Base-by-base conservation (phyloP, 805 yeast genomes). In the Candida anglica region DNA sequence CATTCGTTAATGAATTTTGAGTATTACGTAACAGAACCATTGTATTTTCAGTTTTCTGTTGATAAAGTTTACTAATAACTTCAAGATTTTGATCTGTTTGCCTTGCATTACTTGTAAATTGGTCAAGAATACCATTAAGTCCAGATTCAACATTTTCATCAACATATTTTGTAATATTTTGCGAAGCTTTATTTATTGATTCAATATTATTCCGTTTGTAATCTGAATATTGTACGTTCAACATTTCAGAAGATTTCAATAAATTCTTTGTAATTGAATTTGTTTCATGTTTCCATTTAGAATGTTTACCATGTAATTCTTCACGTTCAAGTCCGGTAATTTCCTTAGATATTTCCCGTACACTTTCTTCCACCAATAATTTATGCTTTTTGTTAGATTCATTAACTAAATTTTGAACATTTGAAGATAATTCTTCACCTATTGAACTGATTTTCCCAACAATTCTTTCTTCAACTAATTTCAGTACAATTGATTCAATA, bases 11-110 rank as follows among this genome's bases (percentile, higher is more conserved):
- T 13, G 14, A 21, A 15, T 32, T 32, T 9, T 32, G 28, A 5
- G 24, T 18, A 24, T 32, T 32, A 24, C 34, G 5, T 10, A 32
- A 25, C 11, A 15, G 19, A 4, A 32, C 29, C 8, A 13, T n/a
- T 6, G 9, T 14, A 6, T 24, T 13, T 18, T 32, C 34, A 24
- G 16, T 19, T 13, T 10, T 24, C 17, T n/a, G n/a, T n/a, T n/a
- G n/a, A n/a, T n/a, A n/a, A n/a, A n/a, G n/a, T n/a, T n/a, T n/a
- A n/a, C n/a, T n/a, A n/a, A n/a, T n/a, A n/a, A n/a, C n/a, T n/a
- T n/a, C n/a, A n/a, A n/a, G n/a, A n/a, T n/a, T n/a, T n/a, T n/a
- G n/a, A n/a, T n/a, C n/a, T n/a, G n/a, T n/a, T n/a, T n/a, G n/a
- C n/a, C n/a, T n/a, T n/a, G n/a, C n/a, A 21, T 9, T 9, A 21